Evolutionary conservation across 257 asterid species (phyloP).

Genomic region (Sherardia arvensis): DNA sequence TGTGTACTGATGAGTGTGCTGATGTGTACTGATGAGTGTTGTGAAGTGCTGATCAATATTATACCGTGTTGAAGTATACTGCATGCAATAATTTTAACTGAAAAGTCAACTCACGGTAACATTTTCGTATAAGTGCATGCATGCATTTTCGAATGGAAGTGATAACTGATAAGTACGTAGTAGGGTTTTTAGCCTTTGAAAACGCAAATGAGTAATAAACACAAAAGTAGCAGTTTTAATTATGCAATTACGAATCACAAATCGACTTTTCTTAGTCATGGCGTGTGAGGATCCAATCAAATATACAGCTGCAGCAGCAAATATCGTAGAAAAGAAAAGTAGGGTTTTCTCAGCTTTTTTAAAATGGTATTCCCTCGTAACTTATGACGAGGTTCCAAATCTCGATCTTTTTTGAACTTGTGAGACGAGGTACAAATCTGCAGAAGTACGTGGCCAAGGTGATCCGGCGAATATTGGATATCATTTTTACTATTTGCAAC

Average conservation of each 20-base stretch:
- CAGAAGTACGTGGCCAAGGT: too few relatives aligned
- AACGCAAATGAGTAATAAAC: not conserved
- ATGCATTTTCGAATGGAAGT: not conserved
- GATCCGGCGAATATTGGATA: too few relatives aligned
- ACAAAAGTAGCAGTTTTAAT: conserved; percentile 2
- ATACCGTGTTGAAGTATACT: too few relatives aligned
- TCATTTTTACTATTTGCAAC: too few relatives aligned
- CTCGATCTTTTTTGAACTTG: too few relatives aligned
- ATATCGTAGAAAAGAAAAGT: not conserved
- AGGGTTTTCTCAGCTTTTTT: not conserved
- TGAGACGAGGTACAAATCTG: too few relatives aligned
- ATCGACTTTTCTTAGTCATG: conserved; percentile 2
- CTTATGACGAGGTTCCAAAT: too few relatives aligned
- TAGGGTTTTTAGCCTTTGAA: not conserved
- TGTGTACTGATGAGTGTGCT: too few relatives aligned
- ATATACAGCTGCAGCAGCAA: not conserved
- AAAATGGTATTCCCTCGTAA: not conserved
- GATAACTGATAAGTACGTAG: conserved; percentile 16
- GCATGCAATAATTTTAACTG: too few relatives aligned
- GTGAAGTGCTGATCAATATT: too few relatives aligned
- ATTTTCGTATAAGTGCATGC: not conserved
- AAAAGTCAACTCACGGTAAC: too few relatives aligned
- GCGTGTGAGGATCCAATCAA: conserved; percentile 9
- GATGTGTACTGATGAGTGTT: too few relatives aligned
- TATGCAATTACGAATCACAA: conserved; percentile 13